Percentiles rank a stretch among this genome's conserved stretches.
phyloP scores from a whole-genome alignment of 805 yeast species.

The Saccharomycopsis schoenii region DNA sequence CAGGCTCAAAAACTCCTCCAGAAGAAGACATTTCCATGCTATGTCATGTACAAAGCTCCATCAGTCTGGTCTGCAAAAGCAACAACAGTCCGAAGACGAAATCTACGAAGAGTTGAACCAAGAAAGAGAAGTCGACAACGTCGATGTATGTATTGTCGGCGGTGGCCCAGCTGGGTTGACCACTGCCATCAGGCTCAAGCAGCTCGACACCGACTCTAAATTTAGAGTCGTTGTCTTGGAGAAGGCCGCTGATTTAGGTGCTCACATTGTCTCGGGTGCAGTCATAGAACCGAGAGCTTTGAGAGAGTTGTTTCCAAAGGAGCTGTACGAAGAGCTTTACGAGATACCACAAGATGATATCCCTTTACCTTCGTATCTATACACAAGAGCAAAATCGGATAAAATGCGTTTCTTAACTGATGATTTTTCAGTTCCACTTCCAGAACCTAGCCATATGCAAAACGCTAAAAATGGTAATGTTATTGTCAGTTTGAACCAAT shows the following conservation, averaged over 20 bases:
- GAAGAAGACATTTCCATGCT: neutral
- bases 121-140: conserved; percentile 42
- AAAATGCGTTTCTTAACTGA: conserved; percentile 61
- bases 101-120: neutral
- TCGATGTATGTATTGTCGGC: conserved; percentile 93
- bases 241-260: conserved; percentile 88
- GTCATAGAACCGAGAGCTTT: conserved; percentile 86
- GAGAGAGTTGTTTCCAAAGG: conserved; percentile 72
- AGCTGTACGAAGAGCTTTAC: conserved; percentile 30
- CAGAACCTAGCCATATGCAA: conserved; percentile 87
- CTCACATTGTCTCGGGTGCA: conserved; percentile 89
- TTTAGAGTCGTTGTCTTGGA: conserved; percentile 83
- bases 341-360: conserved; percentile 30
- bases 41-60: neutral
- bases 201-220: conserved; percentile 64
- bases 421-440: conserved; percentile 56
- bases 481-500: conserved; percentile 73
- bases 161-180: conserved; percentile 98
- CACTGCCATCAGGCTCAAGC: conserved; percentile 84
- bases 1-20: neutral
- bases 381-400: conserved; percentile 68
- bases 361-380: conserved; percentile 69
- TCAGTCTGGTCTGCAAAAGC: neutral
- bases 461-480: conserved; percentile 67
- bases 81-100: neutral